Base-by-base conservation (phyloP, 371 early-diverging fungal genomes). In the Mucor irregularis region DNA sequence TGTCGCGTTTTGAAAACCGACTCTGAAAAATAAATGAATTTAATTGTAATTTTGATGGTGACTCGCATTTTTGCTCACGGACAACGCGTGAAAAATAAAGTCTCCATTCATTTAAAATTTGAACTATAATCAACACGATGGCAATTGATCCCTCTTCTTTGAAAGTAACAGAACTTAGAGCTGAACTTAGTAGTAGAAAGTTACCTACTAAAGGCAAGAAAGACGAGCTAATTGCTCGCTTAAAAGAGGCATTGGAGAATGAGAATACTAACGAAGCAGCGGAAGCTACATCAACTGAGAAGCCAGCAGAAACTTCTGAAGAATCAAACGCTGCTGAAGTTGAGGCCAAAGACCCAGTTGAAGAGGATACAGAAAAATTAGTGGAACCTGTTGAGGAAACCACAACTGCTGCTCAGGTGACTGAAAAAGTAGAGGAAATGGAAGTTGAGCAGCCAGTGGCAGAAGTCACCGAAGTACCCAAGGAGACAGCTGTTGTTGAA, bases 171-270 rank as follows among this genome's bases (percentile, higher is more conserved):
- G 90, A 91, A 38, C 75, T 91, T 50, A 79, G 82, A 53, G 71
- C 71, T 53, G 87, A 87, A 64, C 73, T 91, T 4, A 58, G 71
- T 5, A 71, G 74, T 5, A 81, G 90, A 24, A 71, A 74, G 5
- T 55, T 91, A 19, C 46, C 90, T 8, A 82, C 80, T 2, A 84
- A 80, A 21, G 91, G 91, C 1, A 75, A 90, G 37, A 91, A 91
- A 64, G 85, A 84, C 51, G 91, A 89, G 9, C 65, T 91, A 8
- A 66, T 88, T 4, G 69, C 75, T 39, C 83, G 91, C 24, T 73
- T 91, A 21, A 77, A 81, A 47, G 79, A 84, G 58, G 86, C 80
- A 0, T 45, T 56, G 11, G 39, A 44, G 4, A 22, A 33, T 7
- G 42, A 29, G 11, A 44, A 33, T 25, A 54, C 35, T 8, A 62